Percentiles rank a stretch among this genome's conserved stretches.
Conservation (phyloP, 2,329 filamentous ascomycete species). For the Colletotrichum cordylinicola region DNA sequence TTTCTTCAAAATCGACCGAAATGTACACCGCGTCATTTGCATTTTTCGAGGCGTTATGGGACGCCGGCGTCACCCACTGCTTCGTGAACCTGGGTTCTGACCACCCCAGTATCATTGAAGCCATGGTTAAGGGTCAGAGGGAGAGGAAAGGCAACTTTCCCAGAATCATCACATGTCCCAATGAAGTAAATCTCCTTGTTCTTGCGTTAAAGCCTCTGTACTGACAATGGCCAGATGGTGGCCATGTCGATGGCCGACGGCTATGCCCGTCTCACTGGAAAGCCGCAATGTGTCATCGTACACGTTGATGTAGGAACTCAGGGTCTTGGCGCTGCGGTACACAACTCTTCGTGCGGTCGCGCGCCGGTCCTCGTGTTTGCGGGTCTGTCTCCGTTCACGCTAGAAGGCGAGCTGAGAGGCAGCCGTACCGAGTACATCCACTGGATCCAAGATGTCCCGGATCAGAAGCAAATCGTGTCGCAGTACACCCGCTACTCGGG, state of each 20-base stretch:
- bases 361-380: conserved; percentile 77
- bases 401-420: conserved; percentile 74
- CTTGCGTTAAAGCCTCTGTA: neutral
- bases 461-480: conserved; percentile 75
- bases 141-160: conserved; percentile 68
- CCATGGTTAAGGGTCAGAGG: conserved; percentile 73
- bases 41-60: conserved; percentile 83
- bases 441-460: conserved; percentile 79
- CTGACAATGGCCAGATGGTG: conserved; percentile 62
- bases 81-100: conserved; percentile 68
- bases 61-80: conserved; percentile 66
- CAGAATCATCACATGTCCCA: conserved; percentile 74
- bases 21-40: conserved; percentile 80
- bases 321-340: conserved; percentile 72
- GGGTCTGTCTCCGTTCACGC: conserved; percentile 72
- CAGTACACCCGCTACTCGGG: conserved; percentile 82
- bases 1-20: conserved; percentile 24
- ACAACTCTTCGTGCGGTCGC: conserved; percentile 74
- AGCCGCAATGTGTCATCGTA: conserved; percentile 74
- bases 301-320: conserved; percentile 80
- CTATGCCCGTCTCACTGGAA: conserved; percentile 70
- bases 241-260: conserved; percentile 80
- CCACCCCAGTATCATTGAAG: conserved; percentile 75
- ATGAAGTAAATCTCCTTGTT: conserved; percentile 57
- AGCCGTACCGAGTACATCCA: conserved; percentile 78